A percentile compares a stretch with the other conserved stretches of the same genome.
Conservation (phyloP, 805 yeast genomes). For the Candida taoyuanica region DNA sequence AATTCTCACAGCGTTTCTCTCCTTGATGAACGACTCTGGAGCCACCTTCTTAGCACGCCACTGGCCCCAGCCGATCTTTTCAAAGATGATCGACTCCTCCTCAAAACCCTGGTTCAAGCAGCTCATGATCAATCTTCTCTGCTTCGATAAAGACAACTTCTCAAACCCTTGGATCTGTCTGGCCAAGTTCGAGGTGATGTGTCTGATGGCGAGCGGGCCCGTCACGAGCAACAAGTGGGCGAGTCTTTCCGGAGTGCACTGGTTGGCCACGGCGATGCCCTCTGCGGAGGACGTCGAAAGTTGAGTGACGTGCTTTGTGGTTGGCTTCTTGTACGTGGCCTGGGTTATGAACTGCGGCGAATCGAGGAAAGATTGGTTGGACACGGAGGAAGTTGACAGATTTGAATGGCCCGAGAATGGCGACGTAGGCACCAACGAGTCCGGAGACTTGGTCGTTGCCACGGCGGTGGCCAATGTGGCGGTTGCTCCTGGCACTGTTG, state of each 20-base stretch:
- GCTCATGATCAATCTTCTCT: conserved; percentile 83
- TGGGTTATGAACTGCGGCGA: conserved; percentile 26
- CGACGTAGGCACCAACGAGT: conserved; percentile 24
- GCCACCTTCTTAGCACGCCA: conserved; percentile 72
- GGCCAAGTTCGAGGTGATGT: conserved; percentile 75
- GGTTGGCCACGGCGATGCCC: conserved; percentile 81
- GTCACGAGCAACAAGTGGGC: conserved; percentile 62
- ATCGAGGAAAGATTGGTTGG: conserved; percentile 11
- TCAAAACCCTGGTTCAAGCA: conserved; percentile 74
- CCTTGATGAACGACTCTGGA: conserved; percentile 30
- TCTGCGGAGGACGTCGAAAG: conserved; percentile 80
- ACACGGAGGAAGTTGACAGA: conserved; percentile 16
- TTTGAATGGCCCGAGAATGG: conserved; percentile 25
- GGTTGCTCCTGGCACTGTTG: background rate
- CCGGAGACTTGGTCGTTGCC: conserved; percentile 18
- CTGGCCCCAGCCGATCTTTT: conserved; percentile 97
- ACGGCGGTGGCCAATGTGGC: conserved; percentile 5
- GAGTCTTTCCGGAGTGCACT: conserved; percentile 75
- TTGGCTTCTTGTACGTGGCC: conserved; percentile 25
- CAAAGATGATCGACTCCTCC: conserved; percentile 57
- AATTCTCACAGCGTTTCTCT: conserved; percentile 39
- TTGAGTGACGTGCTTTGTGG: conserved; percentile 27
- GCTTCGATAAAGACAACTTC: conserved; percentile 76
- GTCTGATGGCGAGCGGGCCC: conserved; percentile 90
- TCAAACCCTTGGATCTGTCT: conserved; percentile 76